Evolutionary conservation across 2,329 filamentous ascomycete genomes (phyloP), one percentile per base, ranked within the genome.

Genomic region (Verruconis gallopava): DNA sequence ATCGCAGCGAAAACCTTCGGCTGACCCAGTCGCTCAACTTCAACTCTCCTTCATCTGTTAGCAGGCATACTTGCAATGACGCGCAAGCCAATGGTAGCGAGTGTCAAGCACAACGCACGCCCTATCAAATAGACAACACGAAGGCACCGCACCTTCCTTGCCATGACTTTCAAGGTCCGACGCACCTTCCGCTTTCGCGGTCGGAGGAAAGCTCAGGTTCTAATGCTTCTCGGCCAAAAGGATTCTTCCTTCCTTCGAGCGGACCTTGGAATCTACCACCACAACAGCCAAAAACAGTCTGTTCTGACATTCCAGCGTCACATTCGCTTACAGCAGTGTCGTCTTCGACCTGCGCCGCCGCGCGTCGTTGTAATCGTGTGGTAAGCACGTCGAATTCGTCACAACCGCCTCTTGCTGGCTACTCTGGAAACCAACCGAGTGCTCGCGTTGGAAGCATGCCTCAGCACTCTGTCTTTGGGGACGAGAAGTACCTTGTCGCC

Each of bases 401-500:
- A 13, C 38, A 33, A 19, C 38, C 38, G 14, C 33, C 38, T 4
- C 38, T 40, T 28, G 33, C 25, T 28, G 21, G 32, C 3, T 28
- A 40, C 12, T 30, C 38, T 11, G 38, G 21, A n/a, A 40, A 40
- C 11, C 17, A 19, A 28, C 19, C 38, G 4, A 19, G 15, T n/a
- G 38, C 38, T 30, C 38, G 38, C 17, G 32, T 40, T n/a, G 38
- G 38, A 9, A 30, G 21, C 17, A 32, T 40, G 5, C 38, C 38
- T 40, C 38, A 40, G 18, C 38, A 30, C 4, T 40, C 38, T 18
- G 25, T 30, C 38, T 42, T 35, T 21, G 40, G 40, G 21, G 40
- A 42, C 30, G 40, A 42, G 30, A 42, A 42, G 32, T 42, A 42
- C 40, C 30, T 20, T 17, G 25, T 30, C 25, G n/a, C 25, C n/a